These are phyloP conservation scores for Tulasnella calospora DNA, from an alignment of 768 basidiomycete genomes.

Conservation along the genomic window DNA sequence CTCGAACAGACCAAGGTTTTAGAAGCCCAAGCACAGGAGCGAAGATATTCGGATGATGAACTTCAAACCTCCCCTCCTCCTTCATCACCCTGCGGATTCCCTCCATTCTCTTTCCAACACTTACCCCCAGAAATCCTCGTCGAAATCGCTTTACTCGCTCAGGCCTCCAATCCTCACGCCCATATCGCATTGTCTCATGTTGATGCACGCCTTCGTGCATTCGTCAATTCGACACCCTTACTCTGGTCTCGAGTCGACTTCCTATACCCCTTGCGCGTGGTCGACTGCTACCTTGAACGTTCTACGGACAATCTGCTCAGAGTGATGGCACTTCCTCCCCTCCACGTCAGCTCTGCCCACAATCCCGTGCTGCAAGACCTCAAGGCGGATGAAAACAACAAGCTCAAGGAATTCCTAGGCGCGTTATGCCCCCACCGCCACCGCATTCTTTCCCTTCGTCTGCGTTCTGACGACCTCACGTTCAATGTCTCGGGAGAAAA, in stretches of 20 bases:
- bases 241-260: background rate
- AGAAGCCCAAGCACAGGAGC: background rate
- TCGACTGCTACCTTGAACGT: background rate
- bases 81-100: background rate
- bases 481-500: background rate
- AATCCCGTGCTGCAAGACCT: background rate
- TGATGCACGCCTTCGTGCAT: background rate
- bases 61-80: background rate
- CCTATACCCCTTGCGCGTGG: background rate
- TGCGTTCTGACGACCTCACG: background rate
- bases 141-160: background rate
- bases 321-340: background rate
- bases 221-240: background rate
- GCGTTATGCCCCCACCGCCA: background rate
- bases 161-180: background rate
- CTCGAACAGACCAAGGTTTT: background rate
- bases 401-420: background rate
- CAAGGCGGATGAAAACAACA: background rate
- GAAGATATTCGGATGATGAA: background rate
- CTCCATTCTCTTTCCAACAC: background rate
- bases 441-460: background rate
- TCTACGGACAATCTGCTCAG: background rate
- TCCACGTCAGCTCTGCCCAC: too few species aligned
- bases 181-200: background rate
- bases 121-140: background rate